Percentiles rank a stretch among this genome's conserved stretches.
phyloP scores from a whole-genome alignment of 352 stramenopile species.

The Globisporangium cystogenes region DNA sequence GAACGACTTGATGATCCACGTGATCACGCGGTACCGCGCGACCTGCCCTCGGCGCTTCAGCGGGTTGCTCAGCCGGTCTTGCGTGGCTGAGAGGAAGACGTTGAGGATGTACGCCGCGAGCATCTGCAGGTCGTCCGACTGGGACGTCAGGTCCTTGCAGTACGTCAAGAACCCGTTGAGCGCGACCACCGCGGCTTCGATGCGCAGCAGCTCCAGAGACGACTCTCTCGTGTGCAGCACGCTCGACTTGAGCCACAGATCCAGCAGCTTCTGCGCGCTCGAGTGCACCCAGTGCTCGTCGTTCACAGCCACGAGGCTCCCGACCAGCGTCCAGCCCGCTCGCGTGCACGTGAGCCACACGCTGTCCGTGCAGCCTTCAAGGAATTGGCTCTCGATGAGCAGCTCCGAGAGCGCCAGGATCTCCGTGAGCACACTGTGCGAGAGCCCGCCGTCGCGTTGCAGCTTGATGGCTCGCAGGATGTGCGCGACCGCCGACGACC shows the following conservation, averaged over 20 bases:
- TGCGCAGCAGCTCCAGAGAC: constrained; percentile 74
- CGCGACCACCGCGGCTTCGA: constrained; percentile 73
- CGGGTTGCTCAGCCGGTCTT: constrained; percentile 59
- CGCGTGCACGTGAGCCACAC: constrained; percentile 86
- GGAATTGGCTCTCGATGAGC: constrained; percentile 77
- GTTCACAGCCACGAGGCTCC: constrained; percentile 62
- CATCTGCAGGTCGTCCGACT: constrained; percentile 41
- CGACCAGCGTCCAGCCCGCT: constrained; percentile 73
- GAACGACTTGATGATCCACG: constrained; percentile 78
- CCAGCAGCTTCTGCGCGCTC: constrained; percentile 51
- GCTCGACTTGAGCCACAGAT: constrained; percentile 74
- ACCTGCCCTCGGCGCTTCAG: constrained; percentile 79
- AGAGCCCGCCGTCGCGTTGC: constrained; percentile 36
- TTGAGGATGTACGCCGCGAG: constrained; percentile 70
- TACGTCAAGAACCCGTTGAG: constrained; percentile 55
- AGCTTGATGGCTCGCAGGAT: constrained; percentile 50
- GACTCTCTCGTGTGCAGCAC: constrained; percentile 76
- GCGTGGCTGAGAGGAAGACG: constrained; percentile 51
- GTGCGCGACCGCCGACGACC: constrained; percentile 57
- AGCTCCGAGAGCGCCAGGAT: constrained; percentile 64
- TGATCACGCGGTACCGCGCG: constrained; percentile 67
- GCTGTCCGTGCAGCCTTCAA: constrained; percentile 67
- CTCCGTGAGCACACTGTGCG: constrained; percentile 46
- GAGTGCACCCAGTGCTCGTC: constrained; percentile 53
- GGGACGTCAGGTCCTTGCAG: constrained; percentile 21